Percentiles rank a stretch among this genome's conserved stretches.
Conservation (phyloP, 2,329 filamentous ascomycete genomes). For the Penicillium sp. region DNA sequence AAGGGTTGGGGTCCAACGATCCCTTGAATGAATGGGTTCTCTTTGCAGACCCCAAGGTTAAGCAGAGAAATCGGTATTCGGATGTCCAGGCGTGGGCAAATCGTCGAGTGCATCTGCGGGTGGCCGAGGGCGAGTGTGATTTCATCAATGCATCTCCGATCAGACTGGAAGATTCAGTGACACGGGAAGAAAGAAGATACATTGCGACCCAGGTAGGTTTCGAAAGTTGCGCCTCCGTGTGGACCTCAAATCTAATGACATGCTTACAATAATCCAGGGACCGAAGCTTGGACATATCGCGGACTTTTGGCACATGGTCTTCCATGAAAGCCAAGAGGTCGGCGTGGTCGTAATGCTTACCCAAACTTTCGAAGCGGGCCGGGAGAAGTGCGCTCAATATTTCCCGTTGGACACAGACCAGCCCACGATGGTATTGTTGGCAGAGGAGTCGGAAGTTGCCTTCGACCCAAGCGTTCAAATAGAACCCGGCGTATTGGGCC, state of each 20-base stretch:
- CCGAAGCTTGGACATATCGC: slow-evolving; percentile 71
- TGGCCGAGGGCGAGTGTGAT: slow-evolving; percentile 68
- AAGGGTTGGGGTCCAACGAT: slow-evolving; percentile 45
- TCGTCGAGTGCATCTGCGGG: slow-evolving; percentile 76
- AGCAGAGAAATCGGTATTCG: slow-evolving; percentile 72
- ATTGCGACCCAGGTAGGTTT: slow-evolving; percentile 74
- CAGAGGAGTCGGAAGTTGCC: slow-evolving; percentile 36
- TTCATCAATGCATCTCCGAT: slow-evolving; percentile 83
- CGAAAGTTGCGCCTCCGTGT: not conserved
- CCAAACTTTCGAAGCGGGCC: slow-evolving; percentile 71
- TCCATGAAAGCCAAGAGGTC: slow-evolving; percentile 69
- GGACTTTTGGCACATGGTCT: slow-evolving; percentile 95
- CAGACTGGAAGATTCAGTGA: slow-evolving; percentile 51
- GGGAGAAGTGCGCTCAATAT: slow-evolving; percentile 86
- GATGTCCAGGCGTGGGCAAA: slow-evolving; percentile 89
- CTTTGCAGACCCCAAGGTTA: slow-evolving; percentile 54
- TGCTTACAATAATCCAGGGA: slow-evolving; percentile 49
- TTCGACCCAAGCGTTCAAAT: slow-evolving; percentile 62
- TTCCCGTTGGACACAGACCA: slow-evolving; percentile 63
- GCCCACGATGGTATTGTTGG: slow-evolving; percentile 45
- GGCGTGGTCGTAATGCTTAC: slow-evolving; percentile 94
- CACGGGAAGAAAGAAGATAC: slow-evolving; percentile 55
- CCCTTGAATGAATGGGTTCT: slow-evolving; percentile 56
- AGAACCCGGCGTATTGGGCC: slow-evolving; percentile 62
- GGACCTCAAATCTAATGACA: not conserved